Percentiles rank a stretch among this genome's conserved stretches.
Conservation (phyloP, 2,329 filamentous ascomycete species). For the Albifimbria verrucaria region DNA sequence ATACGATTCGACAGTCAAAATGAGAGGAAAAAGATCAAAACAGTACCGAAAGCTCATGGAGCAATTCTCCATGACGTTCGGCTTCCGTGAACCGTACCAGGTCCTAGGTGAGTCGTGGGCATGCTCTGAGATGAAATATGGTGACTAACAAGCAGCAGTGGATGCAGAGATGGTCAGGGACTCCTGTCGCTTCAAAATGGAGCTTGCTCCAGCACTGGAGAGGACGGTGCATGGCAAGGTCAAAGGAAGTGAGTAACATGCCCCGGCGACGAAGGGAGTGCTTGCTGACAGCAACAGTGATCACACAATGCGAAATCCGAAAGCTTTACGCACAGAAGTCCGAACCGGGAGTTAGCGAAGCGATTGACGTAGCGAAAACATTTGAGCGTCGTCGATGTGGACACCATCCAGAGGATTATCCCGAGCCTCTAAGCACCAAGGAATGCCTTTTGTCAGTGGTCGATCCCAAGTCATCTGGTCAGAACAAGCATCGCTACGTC, state of each 20-base stretch:
- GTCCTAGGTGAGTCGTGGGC: slow-evolving; percentile 57
- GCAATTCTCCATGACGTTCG: slow-evolving; percentile 82
- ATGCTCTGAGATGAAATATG: background rate
- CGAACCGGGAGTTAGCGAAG: slow-evolving; percentile 49
- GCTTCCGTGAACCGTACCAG: slow-evolving; percentile 93
- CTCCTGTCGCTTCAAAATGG: slow-evolving; percentile 83
- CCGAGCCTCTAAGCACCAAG: slow-evolving; percentile 64
- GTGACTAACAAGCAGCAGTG: slow-evolving; percentile 43
- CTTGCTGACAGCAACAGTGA: slow-evolving; percentile 49
- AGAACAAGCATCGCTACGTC: slow-evolving; percentile 77
- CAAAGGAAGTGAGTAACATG: slow-evolving; percentile 64
- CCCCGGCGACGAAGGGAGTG: background rate
- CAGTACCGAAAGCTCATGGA: slow-evolving; percentile 82
- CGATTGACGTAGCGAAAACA: slow-evolving; percentile 72
- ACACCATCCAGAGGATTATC: slow-evolving; percentile 69
- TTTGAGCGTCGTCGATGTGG: slow-evolving; percentile 75
- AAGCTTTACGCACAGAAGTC: slow-evolving; percentile 66
- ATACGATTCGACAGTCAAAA: slow-evolving; percentile 19
- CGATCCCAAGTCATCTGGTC: slow-evolving; percentile 67
- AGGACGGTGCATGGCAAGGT: slow-evolving; percentile 83
- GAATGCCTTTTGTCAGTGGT: slow-evolving; percentile 75
- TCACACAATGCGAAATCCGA: slow-evolving; percentile 77
- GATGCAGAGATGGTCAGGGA: slow-evolving; percentile 84
- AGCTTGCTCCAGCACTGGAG: slow-evolving; percentile 72
- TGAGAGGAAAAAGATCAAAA: slow-evolving; percentile 51